Base-by-base conservation (phyloP, 129 eudicot genomes). In the Pseudognaphalium luteoalbum region DNA sequence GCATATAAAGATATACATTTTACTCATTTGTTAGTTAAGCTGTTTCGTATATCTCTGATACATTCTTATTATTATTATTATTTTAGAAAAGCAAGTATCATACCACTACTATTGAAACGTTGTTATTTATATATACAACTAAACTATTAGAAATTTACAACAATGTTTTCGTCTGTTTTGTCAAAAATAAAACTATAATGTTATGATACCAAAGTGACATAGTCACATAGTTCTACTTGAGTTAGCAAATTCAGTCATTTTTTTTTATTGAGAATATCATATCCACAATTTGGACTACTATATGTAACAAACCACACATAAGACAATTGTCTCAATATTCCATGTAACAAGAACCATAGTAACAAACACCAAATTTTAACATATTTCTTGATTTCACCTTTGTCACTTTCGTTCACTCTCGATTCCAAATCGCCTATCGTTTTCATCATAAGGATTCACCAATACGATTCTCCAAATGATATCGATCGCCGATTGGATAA, bases 291-390 rank as follows among this genome's bases (percentile, higher is more conserved):
- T 50, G 72, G 44, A 78, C 33, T 72, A n/a, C 50, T 21, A 72
- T 34, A 25, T 16, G 37, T 32, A 42, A 72, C 59, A 17, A 41
- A 37, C 19, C 51, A 79, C 61, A 21, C 41, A 72, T 63, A 44
- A 74, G 78, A 74, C 78, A 74, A 62, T 74, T 44, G 41, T 60
- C 59, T 39, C 35, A 7, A 61, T 39, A 35, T 66, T 66, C 71
- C 28, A 25, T 25, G 37, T 41, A 37, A 25, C 54, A 61, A 63
- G 25, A 75, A 62, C 32, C 9, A 42, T 75, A 44, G 51, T 20
- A 74, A 75, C 50, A 61, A 28, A 75, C 41, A 44, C 73, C 47
- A 39, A 0, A 25, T 65, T 64, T 79, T 78, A 79, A 72, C 78
- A 67, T 66, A 65, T 65, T 57, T 71, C 30, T 51, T 66, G 73